Percentiles rank a stretch among this genome's conserved stretches.
These are phyloP conservation scores for Mycosarcoma maydis DNA, from an alignment of 1,284 basidiomycete genomes.

Conservation along the genomic window DNA sequence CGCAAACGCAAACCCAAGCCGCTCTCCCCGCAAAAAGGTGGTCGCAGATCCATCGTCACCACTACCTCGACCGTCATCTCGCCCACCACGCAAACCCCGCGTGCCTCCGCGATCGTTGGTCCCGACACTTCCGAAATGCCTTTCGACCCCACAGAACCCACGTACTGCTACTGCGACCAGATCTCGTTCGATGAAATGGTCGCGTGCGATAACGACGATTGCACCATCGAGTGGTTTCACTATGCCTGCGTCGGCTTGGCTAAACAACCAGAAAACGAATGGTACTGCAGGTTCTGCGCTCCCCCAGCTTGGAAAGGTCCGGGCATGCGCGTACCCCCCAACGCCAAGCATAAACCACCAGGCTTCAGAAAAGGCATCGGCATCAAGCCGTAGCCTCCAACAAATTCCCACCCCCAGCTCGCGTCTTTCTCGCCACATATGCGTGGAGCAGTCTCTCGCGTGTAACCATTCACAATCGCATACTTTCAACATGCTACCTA, in stretches of 20 bases:
- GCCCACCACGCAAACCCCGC: conserved; percentile 3
- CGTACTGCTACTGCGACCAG: conserved; percentile 70
- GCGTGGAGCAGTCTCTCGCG: no score
- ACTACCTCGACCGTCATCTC: conserved; percentile 12
- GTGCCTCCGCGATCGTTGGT: conserved; percentile 1
- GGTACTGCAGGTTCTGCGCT: conserved; percentile 66
- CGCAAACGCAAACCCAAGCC: conserved; percentile 34
- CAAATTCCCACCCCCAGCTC: not conserved
- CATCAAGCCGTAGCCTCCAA: conserved; percentile 8
- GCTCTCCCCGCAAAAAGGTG: conserved; percentile 32
- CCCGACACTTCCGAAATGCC: conserved; percentile 51
- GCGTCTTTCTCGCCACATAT: no score
- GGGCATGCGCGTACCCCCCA: conserved; percentile 42
- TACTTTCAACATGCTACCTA: not conserved
- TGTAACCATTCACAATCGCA: no score
- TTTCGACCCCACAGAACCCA: conserved; percentile 69
- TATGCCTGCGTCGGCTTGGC: conserved; percentile 60
- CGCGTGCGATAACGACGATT: conserved; percentile 69
- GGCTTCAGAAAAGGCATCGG: conserved; percentile 28
- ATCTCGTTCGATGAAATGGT: conserved; percentile 69
- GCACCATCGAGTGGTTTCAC: conserved; percentile 69
- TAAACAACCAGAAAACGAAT: conserved; percentile 50
- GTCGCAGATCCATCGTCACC: conserved; percentile 21
- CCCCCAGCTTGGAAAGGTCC: conserved; percentile 55
- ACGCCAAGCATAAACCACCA: conserved; percentile 26